Base-by-base conservation (phyloP, 495 filamentous ascomycete species). In the Penicillium simplicissimum region DNA sequence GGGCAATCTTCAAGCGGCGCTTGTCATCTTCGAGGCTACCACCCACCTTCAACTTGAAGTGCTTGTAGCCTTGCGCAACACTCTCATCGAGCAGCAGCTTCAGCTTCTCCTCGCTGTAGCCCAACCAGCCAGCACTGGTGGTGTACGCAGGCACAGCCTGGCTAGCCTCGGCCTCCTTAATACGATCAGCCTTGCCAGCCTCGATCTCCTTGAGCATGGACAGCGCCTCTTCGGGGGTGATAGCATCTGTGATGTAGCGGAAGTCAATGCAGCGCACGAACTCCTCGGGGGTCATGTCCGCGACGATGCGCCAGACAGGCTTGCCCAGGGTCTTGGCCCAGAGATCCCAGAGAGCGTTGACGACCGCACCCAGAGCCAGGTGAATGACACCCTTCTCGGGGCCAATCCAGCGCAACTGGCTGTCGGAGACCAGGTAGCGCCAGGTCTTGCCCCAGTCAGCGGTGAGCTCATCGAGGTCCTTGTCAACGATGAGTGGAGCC, bases 331-430 rank as follows among this genome's bases (percentile, higher is more conserved):
- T 81, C 74, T 96, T 96, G 42, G 91, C 91, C 93, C 93, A 96
- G 15, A 97, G 85, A 76, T 97, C 93, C 93, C 93, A 97, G 62
- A 96, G 77, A 0, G 92, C 93, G 71, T 97, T 97, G 57, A 97
- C 88, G 23, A 96, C 88, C 36, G 93, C 91, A 31, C 90, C 92
- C 0, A 96, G 87, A 3, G 93, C 93, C 0, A 97, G 86, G 74
- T 97, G 93, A 62, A 94, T 95, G 15, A 96, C 93, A 53, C 93
- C 93, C 77, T 96, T 96, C 71, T 97, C 93, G 2, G 93, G 93
- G 0, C 93, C 93, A 69, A 96, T 94, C 93, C 93, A 97, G 33
- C 93, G 90, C 34, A 96, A 81, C 67, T 96, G 93, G 56, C 85
- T 89, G 83, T 96, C 93, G 57, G 87, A 88, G 69, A 95, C 92